phyloP scores from a whole-genome alignment of 208 protist species.

The Trypanosoma cruzi region DNA sequence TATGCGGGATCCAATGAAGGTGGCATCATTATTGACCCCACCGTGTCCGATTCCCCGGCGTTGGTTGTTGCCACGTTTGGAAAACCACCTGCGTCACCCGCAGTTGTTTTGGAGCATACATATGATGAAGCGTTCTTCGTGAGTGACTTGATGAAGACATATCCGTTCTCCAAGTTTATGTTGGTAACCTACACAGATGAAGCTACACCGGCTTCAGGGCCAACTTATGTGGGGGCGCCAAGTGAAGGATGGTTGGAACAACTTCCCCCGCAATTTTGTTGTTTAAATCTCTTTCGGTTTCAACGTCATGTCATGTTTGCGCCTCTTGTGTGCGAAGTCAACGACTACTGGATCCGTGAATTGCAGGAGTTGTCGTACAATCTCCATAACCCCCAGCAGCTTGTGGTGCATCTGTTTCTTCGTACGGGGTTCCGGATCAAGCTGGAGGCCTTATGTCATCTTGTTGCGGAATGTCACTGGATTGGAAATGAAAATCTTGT shows the following conservation, averaged over 20 bases:
- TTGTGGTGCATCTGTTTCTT: conserved; percentile 16
- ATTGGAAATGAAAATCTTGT: conserved; percentile 9
- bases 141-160: conserved; percentile 10
- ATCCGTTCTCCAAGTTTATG: conserved; percentile 18
- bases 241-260: not conserved
- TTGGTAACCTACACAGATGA: conserved; percentile 3
- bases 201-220: not conserved
- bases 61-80: conserved; percentile 16
- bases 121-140: conserved; percentile 5
- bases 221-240: not conserved
- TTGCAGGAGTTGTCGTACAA: conserved; percentile 12
- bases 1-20: not conserved
- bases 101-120: not conserved
- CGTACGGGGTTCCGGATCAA: conserved; percentile 13
- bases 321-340: not conserved
- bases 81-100: not conserved
- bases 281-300: conserved; percentile 5
- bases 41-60: not conserved
- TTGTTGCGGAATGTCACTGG: conserved; percentile 17
- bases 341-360: conserved; percentile 5
- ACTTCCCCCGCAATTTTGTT: conserved; percentile 12
- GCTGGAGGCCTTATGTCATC: conserved; percentile 4
- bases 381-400: conserved; percentile 14
- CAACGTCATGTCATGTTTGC: conserved; percentile 2
- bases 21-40: not conserved